These are phyloP conservation scores for Astraeus odoratus DNA, from an alignment of 768 basidiomycete species.

Conservation along the genomic window DNA sequence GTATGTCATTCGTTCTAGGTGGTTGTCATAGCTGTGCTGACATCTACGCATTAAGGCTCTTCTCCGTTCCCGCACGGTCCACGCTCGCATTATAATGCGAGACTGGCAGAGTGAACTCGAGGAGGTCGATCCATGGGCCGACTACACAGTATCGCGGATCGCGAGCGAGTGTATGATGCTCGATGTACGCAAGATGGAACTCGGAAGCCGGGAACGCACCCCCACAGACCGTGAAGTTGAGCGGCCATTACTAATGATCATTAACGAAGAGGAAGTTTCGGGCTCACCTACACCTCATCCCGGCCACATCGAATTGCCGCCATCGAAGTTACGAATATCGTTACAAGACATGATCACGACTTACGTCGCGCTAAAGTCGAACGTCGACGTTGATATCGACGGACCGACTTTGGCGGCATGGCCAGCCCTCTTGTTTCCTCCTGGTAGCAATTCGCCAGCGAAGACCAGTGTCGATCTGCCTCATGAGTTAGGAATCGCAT, in stretches of 20 bases:
- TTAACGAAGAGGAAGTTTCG: conserved; percentile 17
- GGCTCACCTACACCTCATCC: conserved; percentile 25
- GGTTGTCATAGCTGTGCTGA: conserved; percentile 2
- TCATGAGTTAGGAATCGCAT: conserved; percentile 9
- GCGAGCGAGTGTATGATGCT: conserved; percentile 65
- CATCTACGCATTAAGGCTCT: conserved; percentile 40
- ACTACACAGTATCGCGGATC: conserved; percentile 54
- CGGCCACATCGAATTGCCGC: conserved; percentile 31
- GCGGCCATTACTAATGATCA: conserved; percentile 4
- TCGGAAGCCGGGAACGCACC: conserved; percentile 33
- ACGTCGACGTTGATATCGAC: conserved; percentile 54
- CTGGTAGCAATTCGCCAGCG: conserved; percentile 22
- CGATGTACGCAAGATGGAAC: conserved; percentile 48
- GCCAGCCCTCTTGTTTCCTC: conserved; percentile 40
- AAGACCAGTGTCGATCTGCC: conserved; percentile 14
- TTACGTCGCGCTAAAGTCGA: conserved; percentile 67
- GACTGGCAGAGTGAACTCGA: conserved; percentile 59
- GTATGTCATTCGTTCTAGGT: conserved; percentile 31
- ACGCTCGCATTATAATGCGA: conserved; percentile 64
- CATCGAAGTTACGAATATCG: conserved; percentile 37
- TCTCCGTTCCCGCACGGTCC: conserved; percentile 64
- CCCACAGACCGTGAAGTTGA: conserved; percentile 3
- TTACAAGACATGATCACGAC: conserved; percentile 71
- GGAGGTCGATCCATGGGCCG: conserved; percentile 59
- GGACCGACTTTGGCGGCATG: conserved; percentile 43